Base-by-base conservation (phyloP, 2,329 filamentous ascomycete species). In the Aulographum hederae region DNA sequence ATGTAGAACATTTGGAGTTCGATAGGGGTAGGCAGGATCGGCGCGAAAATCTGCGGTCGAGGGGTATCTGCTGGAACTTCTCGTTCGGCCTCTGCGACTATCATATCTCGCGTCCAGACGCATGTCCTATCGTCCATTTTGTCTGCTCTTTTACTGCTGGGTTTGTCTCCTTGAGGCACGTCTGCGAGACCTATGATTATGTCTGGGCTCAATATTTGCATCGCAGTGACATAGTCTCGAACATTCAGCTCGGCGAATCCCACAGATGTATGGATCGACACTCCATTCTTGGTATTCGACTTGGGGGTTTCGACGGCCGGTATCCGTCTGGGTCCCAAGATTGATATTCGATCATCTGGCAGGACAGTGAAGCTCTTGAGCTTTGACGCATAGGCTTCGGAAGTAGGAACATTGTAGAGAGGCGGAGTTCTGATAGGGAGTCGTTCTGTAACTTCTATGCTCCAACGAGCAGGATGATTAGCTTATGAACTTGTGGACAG, bases 41-140 rank as follows among this genome's bases (percentile, higher is more conserved):
- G 65, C 3, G 68, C 69, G 41, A 74, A 72, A 20, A 72, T 59
- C 0, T 73, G 70, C 3, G 75, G 41, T 21, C 36, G 26, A 10
- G 17, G 12, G n/a, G n/a, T n/a, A 30, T 34, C 16, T 37, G 21
- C 10, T 28, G 26, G 8, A 4, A 17, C 4, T n/a, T 18, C n/a
- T n/a, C 30, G 12, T 5, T 11, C 36, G 8, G 50, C 52, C 33
- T 55, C 49, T 18, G 54, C 48, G 12, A 56, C 53, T 21, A 84
- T 60, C 31, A 82, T 70, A 38, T 78, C 68, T 16, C 70, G 67
- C 13, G 86, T 60, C 81, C 84, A 95, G 23, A 69, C 66, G 47
- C 89, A 78, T 1, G 81, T 93, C 34, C 86, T 67, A 46, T 89
- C 82, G 16, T 73, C 75, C 73, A 93, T 94, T 45, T 80, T 84